Evolutionary conservation across 2,329 filamentous ascomycete genomes (phyloP).

Genomic region (Cryphonectria parasitica): DNA sequence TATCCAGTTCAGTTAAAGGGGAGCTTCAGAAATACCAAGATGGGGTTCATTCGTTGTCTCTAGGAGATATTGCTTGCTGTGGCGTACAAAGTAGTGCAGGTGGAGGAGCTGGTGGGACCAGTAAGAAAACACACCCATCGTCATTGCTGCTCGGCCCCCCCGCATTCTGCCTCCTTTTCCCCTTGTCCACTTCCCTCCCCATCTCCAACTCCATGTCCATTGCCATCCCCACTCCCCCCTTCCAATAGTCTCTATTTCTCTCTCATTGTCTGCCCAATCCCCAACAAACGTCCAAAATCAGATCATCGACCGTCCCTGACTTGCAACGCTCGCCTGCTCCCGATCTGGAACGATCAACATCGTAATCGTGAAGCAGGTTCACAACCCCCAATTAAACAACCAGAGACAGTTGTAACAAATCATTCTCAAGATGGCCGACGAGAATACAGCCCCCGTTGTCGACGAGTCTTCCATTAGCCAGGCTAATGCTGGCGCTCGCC

Average conservation of each 20-base stretch:
- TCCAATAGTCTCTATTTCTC: background rate
- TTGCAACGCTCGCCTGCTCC: background rate
- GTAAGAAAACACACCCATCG: background rate
- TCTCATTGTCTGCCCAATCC: background rate
- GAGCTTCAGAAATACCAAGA: background rate
- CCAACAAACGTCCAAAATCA: background rate
- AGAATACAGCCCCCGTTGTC: constrained; percentile 56
- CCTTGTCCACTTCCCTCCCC: background rate
- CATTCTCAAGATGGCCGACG: constrained; percentile 45
- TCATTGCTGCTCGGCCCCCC: background rate
- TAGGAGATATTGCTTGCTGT: background rate
- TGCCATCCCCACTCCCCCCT: background rate
- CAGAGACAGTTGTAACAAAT: background rate
- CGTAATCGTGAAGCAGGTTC: background rate
- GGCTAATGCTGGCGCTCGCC: constrained; percentile 50
- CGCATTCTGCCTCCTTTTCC: constrained; percentile 4
- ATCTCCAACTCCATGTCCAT: background rate
- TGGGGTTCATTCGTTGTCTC: background rate
- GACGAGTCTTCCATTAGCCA: constrained; percentile 64
- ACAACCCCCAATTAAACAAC: background rate
- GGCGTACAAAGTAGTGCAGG: background rate
- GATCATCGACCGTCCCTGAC: background rate
- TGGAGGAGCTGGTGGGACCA: background rate
- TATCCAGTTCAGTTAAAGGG: background rate
- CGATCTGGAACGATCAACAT: background rate